Conservation (phyloP, 257 asterid genomes). For the Nicotiana sylvestris region DNA sequence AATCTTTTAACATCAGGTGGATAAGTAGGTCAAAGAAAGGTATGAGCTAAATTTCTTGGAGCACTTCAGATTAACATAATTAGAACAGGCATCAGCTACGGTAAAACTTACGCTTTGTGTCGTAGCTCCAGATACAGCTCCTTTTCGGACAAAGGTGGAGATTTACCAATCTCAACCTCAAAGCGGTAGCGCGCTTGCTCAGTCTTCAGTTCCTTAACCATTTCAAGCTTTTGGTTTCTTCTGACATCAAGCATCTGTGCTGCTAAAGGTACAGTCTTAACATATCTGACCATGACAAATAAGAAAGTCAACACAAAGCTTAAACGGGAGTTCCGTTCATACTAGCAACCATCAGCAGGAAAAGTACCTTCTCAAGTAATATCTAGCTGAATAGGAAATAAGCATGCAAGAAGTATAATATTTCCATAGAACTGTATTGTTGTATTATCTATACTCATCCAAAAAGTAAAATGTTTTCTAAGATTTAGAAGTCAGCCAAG, state of each 20-base stretch:
- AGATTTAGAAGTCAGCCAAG: neutral
- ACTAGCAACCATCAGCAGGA: constrained; percentile 5
- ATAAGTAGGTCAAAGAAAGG: neutral
- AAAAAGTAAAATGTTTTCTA: neutral
- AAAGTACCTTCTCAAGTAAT: neutral
- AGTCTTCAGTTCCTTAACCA: constrained; percentile 64
- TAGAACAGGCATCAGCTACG: neutral
- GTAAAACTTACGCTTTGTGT: constrained; percentile 70
- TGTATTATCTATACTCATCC: neutral
- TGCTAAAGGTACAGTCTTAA: constrained; percentile 88
- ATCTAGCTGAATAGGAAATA: neutral
- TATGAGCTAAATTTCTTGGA: neutral
- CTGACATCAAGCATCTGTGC: constrained; percentile 83
- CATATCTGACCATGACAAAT: constrained; percentile 62
- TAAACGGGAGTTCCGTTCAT: neutral
- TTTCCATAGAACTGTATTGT: neutral
- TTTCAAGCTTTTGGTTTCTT: constrained; percentile 76
- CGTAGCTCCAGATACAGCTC: constrained; percentile 73
- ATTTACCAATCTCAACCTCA: constrained; percentile 95
- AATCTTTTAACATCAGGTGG: neutral
- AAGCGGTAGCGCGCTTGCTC: constrained; percentile 86
- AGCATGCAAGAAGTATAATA: neutral
- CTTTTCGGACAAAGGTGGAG: constrained; percentile 90
- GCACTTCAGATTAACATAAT: neutral
- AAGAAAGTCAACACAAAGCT: constrained; percentile 5